A percentile compares a stretch with the other conserved stretches of the same genome.
Evolutionary conservation across 2,329 filamentous ascomycete species (phyloP).

Genomic region (Fusarium sp.): DNA sequence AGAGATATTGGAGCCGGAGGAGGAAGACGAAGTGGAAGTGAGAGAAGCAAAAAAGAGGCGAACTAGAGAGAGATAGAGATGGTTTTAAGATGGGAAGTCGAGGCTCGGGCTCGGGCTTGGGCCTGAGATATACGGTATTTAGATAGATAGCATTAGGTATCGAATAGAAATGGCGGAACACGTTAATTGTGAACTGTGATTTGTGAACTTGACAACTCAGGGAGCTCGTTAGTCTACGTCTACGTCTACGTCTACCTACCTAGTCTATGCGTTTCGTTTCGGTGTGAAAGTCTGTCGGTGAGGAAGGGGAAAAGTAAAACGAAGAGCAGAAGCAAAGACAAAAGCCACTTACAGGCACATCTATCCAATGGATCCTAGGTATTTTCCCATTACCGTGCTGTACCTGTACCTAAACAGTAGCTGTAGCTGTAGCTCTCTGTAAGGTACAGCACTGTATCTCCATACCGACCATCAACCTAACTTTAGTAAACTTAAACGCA

Average conservation of each 20-base stretch:
- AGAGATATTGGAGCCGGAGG: neutral
- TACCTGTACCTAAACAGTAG: neutral
- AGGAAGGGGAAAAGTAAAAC: slow-evolving; percentile 33
- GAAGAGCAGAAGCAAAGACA: slow-evolving; percentile 36
- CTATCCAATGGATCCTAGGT: too few relatives aligned
- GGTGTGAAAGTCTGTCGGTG: slow-evolving; percentile 51
- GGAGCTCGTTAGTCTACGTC: slow-evolving; percentile 15
- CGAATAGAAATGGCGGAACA: slow-evolving; percentile 34
- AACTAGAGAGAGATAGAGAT: slow-evolving; percentile 23
- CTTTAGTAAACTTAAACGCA: too few relatives aligned
- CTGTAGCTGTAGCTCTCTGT: neutral
- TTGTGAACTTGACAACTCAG: slow-evolving; percentile 40
- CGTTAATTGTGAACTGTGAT: slow-evolving; percentile 27
- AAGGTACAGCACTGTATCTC: neutral
- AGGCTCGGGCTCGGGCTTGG: slow-evolving; percentile 17
- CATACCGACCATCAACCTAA: neutral
- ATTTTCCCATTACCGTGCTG: neutral
- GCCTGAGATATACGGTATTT: slow-evolving; percentile 16
- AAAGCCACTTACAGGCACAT: slow-evolving; percentile 14
- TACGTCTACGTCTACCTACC: too few relatives aligned
- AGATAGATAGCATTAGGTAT: slow-evolving; percentile 3
- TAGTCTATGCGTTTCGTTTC: slow-evolving; percentile 37
- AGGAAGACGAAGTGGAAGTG: slow-evolving; percentile 7
- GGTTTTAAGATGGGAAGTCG: slow-evolving; percentile 27
- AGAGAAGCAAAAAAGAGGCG: slow-evolving; percentile 10